Base-by-base conservation (phyloP, 208 protist genomes). In the Wallacemonas sp. region DNA sequence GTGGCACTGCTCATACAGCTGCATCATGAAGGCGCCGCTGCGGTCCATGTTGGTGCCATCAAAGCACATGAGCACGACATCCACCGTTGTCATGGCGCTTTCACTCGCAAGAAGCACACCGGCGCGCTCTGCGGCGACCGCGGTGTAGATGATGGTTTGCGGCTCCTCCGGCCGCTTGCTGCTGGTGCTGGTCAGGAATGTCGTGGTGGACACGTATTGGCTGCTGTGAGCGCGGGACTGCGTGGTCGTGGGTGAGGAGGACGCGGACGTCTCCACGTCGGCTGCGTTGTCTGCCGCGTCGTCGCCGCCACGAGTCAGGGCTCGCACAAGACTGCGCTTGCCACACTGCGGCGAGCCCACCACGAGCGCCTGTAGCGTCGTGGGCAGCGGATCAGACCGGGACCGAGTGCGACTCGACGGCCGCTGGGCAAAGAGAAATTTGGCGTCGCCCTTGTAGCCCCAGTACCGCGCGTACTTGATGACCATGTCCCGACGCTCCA, bases 381-480 rank as follows among this genome's bases (percentile, higher is more conserved):
- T 94, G 3, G 92, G 88, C 2, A 93, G 58, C 0, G 75, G 43
- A 56, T 93, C 87, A 6, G 52, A 52, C 0, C 54, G 12, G 16
- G 54, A 47, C 30, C 92, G 87, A 38, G 58, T 73, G 21, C 75
- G 66, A 1, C 92, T 74, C 21, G 83, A 71, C 29, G 60, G 39
- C 8, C 84, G 87, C 12, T 80, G 67, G 4, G 77, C 57, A 68
- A 96, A 92, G 11, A 96, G 78, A 55, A 83, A 76, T 55, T 58
- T 79, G 21, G 87, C 79, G 30, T 93, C 87, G 27, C 85, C 92
- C 54, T 93, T 90, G 61, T 92, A 94, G 11, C 92, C 92, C 81
- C 89, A 92, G 67, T 84, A 92, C 5, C 86, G 77, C 1, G 92
- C 87, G 60, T 94, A 96, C 41, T 81, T 84, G 48, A 94, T 83